phyloP scores from a whole-genome alignment of 139 green algal genomes.

The Pleodorina starrii region DNA sequence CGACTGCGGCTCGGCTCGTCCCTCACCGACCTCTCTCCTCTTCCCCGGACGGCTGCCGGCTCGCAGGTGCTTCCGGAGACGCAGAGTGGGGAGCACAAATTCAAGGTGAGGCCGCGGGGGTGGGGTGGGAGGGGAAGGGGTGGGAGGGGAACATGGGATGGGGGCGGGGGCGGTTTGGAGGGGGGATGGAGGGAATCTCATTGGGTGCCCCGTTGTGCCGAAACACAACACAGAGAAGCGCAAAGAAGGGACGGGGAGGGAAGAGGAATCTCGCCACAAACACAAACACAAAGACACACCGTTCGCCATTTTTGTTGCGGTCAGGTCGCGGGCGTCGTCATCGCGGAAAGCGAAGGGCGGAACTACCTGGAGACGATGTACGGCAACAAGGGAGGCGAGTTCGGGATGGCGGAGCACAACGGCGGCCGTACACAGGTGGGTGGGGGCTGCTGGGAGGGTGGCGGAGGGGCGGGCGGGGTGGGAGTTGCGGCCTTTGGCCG shows the following conservation, averaged over 20 bases:
- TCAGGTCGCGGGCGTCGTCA: slow-evolving; percentile 6
- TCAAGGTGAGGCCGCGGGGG: slow-evolving; percentile 49
- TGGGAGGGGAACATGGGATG: background rate
- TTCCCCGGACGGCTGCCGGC: background rate
- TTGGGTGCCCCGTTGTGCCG: no score
- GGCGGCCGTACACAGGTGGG: background rate
- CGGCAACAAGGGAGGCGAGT: background rate
- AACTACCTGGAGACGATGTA: background rate
- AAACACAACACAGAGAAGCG: no score
- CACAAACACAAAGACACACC: no score
- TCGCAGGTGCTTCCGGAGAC: slow-evolving; percentile 41
- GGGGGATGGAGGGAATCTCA: background rate
- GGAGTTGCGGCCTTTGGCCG: no score
- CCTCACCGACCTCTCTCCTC: background rate
- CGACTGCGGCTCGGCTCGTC: no score
- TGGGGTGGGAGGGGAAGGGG: background rate
- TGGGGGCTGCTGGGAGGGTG: background rate
- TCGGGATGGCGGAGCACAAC: slow-evolving; percentile 19
- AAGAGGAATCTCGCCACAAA: no score
- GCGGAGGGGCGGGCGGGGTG: no score
- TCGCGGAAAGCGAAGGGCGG: background rate
- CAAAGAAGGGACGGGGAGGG: no score
- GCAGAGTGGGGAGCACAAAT: slow-evolving; percentile 47
- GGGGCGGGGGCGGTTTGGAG: background rate
- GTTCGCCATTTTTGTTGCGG: no score